A percentile compares a stretch with the other conserved stretches of the same genome.
phyloP scores from a whole-genome alignment of 192 early-diverging fungal genomes.

The Pilaira anomala region DNA sequence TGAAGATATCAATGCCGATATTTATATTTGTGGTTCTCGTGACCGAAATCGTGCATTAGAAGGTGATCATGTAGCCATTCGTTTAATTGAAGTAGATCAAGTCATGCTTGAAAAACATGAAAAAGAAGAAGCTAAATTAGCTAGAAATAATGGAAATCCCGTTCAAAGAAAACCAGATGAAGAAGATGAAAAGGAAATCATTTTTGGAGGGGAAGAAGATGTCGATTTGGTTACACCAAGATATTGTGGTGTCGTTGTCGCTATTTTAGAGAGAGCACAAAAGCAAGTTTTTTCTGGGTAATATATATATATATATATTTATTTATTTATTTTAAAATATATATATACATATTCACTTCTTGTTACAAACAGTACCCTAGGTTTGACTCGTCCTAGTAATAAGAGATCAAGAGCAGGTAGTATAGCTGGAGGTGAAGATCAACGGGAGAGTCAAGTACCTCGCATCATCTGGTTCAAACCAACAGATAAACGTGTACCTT shows the following conservation, averaged over 20 bases:
- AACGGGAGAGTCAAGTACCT: conserved; percentile 48
- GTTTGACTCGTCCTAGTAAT: conserved; percentile 28
- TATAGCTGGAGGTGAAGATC: conserved; percentile 13
- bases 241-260: conserved; percentile 50
- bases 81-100: conserved; percentile 61
- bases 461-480: conserved; percentile 76
- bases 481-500: conserved; percentile 72
- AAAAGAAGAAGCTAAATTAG: conserved; percentile 47
- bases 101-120: conserved; percentile 46
- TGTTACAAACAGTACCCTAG: conserved; percentile 11
- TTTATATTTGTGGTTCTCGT: conserved; percentile 68
- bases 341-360: not conserved
- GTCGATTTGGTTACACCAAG: conserved; percentile 44
- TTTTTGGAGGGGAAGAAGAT: conserved; percentile 35
- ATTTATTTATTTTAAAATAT: not conserved
- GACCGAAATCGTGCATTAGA: conserved; percentile 77
- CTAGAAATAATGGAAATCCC: conserved; percentile 41
- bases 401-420: conserved; percentile 10
- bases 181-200: conserved; percentile 47
- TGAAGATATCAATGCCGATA: conserved; percentile 64
- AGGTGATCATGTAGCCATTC: conserved; percentile 71
- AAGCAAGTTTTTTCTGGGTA: conserved; percentile 53
- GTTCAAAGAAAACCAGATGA: conserved; percentile 45
- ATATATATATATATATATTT: not conserved
- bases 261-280: conserved; percentile 47